These are phyloP conservation scores for Neonectria coccinea DNA, from an alignment of 2,329 filamentous ascomycete genomes.

Conservation along the genomic window DNA sequence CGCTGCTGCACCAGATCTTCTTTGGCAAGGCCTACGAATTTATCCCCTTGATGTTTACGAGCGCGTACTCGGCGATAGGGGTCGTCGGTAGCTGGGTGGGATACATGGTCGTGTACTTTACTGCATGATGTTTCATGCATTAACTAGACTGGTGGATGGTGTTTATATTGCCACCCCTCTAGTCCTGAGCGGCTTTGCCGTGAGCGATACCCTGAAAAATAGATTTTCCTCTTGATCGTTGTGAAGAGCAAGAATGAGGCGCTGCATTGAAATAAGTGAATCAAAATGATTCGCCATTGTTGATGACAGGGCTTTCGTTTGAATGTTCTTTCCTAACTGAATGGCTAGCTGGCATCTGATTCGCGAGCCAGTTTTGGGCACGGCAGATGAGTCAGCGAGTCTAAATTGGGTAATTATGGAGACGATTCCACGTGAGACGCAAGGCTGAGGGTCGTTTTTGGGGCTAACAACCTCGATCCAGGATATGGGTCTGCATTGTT, in stretches of 20 bases:
- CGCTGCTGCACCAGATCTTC: constrained; percentile 82
- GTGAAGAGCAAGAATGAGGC: not conserved
- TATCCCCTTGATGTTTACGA: constrained; percentile 95
- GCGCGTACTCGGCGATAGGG: constrained; percentile 93
- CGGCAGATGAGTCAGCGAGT: constrained; percentile 43
- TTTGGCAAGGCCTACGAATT: constrained; percentile 90
- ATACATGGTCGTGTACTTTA: constrained; percentile 92
- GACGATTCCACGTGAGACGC: constrained; percentile 47
- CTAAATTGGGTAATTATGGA: constrained; percentile 39
- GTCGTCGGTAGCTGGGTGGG: constrained; percentile 96
- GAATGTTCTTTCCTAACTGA: constrained; percentile 22
- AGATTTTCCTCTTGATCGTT: constrained; percentile 7
- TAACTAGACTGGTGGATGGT: constrained; percentile 10
- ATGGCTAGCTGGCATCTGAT: constrained; percentile 14
- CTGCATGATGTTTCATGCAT: constrained; percentile 53
- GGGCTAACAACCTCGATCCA: constrained; percentile 35
- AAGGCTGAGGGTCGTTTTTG: constrained; percentile 44
- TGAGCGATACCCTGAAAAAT: constrained; percentile 24
- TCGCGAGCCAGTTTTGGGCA: constrained; percentile 7
- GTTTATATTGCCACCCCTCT: constrained; percentile 1
- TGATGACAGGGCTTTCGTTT: not conserved
- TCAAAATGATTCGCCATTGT: not conserved
- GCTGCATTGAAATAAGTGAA: not conserved
- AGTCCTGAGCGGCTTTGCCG: constrained; percentile 5
- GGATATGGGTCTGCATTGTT: constrained; percentile 13